Conservation (phyloP, 2,329 filamentous ascomycete species). For the Fusarium sp. region DNA sequence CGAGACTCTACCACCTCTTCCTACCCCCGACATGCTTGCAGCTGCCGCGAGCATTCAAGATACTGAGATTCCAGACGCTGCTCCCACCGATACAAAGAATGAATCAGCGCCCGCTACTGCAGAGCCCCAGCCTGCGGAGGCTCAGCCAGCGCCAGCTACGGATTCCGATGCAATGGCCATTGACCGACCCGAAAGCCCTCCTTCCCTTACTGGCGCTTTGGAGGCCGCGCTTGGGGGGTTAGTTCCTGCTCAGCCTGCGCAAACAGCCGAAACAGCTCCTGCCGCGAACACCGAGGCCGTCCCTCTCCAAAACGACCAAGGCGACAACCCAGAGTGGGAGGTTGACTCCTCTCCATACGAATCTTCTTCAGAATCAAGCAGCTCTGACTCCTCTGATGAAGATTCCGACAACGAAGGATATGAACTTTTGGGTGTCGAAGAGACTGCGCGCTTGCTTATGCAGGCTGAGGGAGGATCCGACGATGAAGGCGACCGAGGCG, state of each 20-base stretch:
- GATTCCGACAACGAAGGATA: constrained; percentile 72
- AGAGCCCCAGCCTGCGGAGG: constrained; percentile 14
- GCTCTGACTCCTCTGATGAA: constrained; percentile 69
- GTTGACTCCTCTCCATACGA: constrained; percentile 80
- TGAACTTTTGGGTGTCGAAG: constrained; percentile 80
- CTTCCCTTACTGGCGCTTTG: constrained; percentile 56
- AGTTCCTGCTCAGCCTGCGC: constrained; percentile 31
- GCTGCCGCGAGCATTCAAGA: constrained; percentile 46
- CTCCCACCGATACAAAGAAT: not conserved
- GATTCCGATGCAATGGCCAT: constrained; percentile 52
- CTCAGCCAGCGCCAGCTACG: constrained; percentile 12
- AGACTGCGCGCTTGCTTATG: constrained; percentile 88
- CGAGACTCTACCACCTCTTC: constrained; percentile 54
- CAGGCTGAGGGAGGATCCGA: constrained; percentile 82
- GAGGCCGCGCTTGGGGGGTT: constrained; percentile 58
- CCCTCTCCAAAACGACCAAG: constrained; percentile 49
- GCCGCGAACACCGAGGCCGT: constrained; percentile 22
- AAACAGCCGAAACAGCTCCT: constrained; percentile 28
- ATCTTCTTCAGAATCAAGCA: constrained; percentile 70
- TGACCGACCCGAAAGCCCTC: constrained; percentile 51
- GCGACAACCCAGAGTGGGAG: constrained; percentile 82
- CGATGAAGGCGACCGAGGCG: constrained; percentile 71
- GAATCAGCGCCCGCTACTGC: constrained; percentile 4
- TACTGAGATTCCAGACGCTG: constrained; percentile 36
- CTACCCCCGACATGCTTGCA: constrained; percentile 46